These are phyloP conservation scores for Chenopodium formosanum DNA, from an alignment of 148 eudicot genomes.

Conservation along the genomic window DNA sequence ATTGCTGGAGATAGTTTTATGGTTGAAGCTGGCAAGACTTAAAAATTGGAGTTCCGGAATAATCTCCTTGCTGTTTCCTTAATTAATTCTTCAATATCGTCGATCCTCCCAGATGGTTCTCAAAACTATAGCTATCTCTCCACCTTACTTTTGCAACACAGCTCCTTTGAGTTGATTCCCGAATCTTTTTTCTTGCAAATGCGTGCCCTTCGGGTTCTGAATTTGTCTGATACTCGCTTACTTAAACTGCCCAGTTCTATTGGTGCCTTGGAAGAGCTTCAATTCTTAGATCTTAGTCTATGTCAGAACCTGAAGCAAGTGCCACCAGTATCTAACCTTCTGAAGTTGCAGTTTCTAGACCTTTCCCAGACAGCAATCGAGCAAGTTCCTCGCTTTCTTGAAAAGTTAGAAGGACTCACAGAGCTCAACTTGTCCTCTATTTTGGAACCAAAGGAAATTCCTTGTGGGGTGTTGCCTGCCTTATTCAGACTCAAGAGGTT, in stretches of 20 bases:
- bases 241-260: conserved; percentile 15
- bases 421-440: conserved; percentile 16
- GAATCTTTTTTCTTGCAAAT: conserved; percentile 21
- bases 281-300: conserved; percentile 9
- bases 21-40: not conserved
- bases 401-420: not conserved
- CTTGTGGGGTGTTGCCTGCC: not conserved
- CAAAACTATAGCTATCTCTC: conserved; percentile 12
- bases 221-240: conserved; percentile 14
- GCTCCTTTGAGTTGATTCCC: conserved; percentile 6
- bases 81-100: not conserved
- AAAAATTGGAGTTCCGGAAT: not conserved
- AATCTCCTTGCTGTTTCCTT: conserved; percentile 10
- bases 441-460: not conserved
- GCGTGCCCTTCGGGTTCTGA: conserved; percentile 21
- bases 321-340: conserved; percentile 8
- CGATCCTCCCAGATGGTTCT: not conserved
- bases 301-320: conserved; percentile 13
- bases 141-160: conserved; percentile 13
- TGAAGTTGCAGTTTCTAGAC: conserved; percentile 12
- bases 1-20: not conserved
- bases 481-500: conserved; percentile 4
- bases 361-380: conserved; percentile 17
- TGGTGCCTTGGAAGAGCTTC: conserved; percentile 21
- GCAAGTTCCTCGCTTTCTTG: conserved; percentile 12